Conservation (phyloP, 2,329 filamentous ascomycete species). For the Blastomyces emzantsi region DNA sequence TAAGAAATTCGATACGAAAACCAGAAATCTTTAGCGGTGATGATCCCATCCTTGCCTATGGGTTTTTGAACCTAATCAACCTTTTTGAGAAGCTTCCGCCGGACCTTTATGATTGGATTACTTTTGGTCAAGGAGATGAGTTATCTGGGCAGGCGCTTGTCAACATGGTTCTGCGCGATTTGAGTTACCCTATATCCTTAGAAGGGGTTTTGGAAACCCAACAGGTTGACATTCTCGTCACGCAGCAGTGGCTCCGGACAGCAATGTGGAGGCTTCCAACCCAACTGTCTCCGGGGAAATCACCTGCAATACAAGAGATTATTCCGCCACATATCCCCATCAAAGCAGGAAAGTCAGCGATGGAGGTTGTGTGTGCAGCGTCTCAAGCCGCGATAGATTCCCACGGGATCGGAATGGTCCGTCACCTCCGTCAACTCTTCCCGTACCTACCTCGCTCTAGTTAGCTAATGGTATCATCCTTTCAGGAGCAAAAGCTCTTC, state of each 20-base stretch:
- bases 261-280: conserved; percentile 67
- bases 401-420: conserved; percentile 63
- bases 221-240: conserved; percentile 59
- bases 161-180: conserved; percentile 43
- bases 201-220: conserved; percentile 54
- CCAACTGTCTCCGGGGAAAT: conserved; percentile 53
- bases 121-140: conserved; percentile 27
- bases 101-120: conserved; percentile 33
- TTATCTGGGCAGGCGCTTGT: conserved; percentile 25
- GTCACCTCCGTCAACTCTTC: conserved; percentile 23
- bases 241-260: conserved; percentile 61
- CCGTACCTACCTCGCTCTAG: background rate
- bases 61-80: conserved; percentile 34
- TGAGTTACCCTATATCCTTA: conserved; percentile 47
- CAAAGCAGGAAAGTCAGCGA: conserved; percentile 54
- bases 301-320: conserved; percentile 42
- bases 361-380: conserved; percentile 62
- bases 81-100: conserved; percentile 33
- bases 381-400: conserved; percentile 66
- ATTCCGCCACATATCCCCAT: conserved; percentile 57
- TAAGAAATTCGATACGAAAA: conserved; percentile 57
- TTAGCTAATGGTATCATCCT: background rate
- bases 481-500: conserved; percentile 13
- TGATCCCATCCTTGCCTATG: conserved; percentile 33
- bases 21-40: conserved; percentile 56